Evolutionary conservation across 345 rosid species (phyloP), one percentile per base, ranked within the genome.

Genomic region (Ailanthus altissimus): DNA sequence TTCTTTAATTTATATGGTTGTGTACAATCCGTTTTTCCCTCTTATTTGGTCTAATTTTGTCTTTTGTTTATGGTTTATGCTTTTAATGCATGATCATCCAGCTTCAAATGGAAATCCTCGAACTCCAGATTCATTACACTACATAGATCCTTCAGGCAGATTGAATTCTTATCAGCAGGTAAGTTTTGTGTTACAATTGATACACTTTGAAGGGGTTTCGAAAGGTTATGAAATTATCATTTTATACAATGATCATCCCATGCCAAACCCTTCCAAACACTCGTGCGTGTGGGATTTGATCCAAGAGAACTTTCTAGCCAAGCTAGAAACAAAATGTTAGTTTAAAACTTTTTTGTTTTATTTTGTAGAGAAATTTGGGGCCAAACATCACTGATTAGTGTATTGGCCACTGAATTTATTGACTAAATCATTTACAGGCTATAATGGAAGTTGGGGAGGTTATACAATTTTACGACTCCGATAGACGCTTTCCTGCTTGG

Each of bases 51-150:
- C 32, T 56, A 18, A 23, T 54, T 49, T 28, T 5, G 2, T 68
- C 45, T 8, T 32, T 32, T 26, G 20, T 18, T 1, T 61, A 46
- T 70, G 75, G 14, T 43, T 36, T 42, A 53, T 45, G 18, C 49
- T 43, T 73, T 62, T 16, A 40, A 53, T 60, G 21, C 15, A 60
- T 13, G 15, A 70, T 20, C 79, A 72, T 77, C 26, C 87, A 94
- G 98, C 95, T 81, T 94, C 98, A 63, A 94, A 94, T 85, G 97
- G 97, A 66, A 86, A 85, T 84, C 97, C 98, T 61, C 85, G 62
- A 54, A 78, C 18, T 84, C 83, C 86, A 73, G 82, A 80, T 86
- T 94, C 98, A 42, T 81, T 94, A 86, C 98, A 94, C 82, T 90
- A 91, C 84, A 85, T 86, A 73, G 97, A 91, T 86, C 94, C 93